Conservation (phyloP, 2,329 filamentous ascomycete species). For the Aspergillus ruber region DNA sequence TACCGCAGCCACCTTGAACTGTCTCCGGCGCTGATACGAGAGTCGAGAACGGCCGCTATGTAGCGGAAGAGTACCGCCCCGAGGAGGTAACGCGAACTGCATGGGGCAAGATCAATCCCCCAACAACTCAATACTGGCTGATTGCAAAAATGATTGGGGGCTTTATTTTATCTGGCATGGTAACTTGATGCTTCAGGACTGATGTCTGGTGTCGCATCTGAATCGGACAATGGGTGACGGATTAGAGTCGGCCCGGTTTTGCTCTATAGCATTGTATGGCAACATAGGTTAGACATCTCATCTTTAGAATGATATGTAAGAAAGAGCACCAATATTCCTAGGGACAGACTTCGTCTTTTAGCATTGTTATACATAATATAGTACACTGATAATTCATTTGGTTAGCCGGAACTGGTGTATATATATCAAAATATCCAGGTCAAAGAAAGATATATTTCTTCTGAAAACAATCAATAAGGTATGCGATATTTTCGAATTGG, state of each 20-base stretch:
- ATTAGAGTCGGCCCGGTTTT: slow-evolving; percentile 13
- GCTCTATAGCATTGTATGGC: no score
- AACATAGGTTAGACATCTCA: no score
- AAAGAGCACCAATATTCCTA: no score
- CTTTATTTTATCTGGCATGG: background rate
- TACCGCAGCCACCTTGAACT: slow-evolving; percentile 55
- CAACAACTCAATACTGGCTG: slow-evolving; percentile 14
- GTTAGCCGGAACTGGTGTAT: no score
- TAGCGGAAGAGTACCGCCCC: slow-evolving; percentile 71
- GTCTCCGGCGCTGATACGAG: slow-evolving; percentile 50
- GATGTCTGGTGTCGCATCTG: slow-evolving; percentile 2
- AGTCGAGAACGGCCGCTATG: slow-evolving; percentile 50
- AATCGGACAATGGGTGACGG: slow-evolving; percentile 14
- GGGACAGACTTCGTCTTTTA: no score
- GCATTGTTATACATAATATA: no score
- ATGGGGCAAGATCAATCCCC: slow-evolving; percentile 42
- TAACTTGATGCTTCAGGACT: background rate
- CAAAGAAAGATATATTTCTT: no score
- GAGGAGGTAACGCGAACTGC: slow-evolving; percentile 85
- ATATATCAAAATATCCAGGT: no score
- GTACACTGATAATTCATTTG: no score
- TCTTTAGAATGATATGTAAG: no score
- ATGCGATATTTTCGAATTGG: no score
- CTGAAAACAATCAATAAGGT: no score
- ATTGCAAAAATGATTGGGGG: slow-evolving; percentile 4